A percentile compares a stretch with the other conserved stretches of the same genome.
Evolutionary conservation across 345 rosid species (phyloP).

Genomic region (Tarenaya hassleriana): DNA sequence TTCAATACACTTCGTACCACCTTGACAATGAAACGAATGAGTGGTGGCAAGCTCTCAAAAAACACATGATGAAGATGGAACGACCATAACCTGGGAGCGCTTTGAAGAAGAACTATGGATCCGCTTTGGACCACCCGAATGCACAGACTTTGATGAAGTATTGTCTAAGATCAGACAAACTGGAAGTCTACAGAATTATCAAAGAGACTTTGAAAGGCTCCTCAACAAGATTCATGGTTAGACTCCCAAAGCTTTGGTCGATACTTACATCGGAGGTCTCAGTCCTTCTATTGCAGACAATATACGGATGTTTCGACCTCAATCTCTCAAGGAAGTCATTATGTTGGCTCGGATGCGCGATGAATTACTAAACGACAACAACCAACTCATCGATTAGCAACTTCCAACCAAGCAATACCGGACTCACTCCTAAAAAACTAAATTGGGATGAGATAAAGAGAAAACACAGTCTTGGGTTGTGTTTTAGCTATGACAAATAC

Average conservation of each 20-base stretch:
- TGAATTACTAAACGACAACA: not conserved
- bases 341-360: not conserved
- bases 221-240: not conserved
- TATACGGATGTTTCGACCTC: slow-evolving; percentile 1
- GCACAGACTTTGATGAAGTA: not conserved
- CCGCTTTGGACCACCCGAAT: not conserved
- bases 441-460: not conserved
- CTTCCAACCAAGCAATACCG: not conserved
- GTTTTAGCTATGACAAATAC: not conserved
- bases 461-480: not conserved
- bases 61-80: too few relatives aligned
- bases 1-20: not conserved
- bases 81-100: not conserved
- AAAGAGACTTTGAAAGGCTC: not conserved
- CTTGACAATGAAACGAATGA: not conserved
- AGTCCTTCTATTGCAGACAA: not conserved
- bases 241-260: not conserved
- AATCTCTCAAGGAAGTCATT: slow-evolving; percentile 1
- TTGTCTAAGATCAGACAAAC: not conserved
- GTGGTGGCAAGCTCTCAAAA: not conserved
- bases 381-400: not conserved
- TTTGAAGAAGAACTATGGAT: slow-evolving; percentile 4
- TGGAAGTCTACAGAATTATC: not conserved
- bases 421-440: not conserved
- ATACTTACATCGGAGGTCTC: not conserved